Evolutionary conservation across 495 filamentous ascomycete species (phyloP).

Genomic region (Xylaria flabelliformis): DNA sequence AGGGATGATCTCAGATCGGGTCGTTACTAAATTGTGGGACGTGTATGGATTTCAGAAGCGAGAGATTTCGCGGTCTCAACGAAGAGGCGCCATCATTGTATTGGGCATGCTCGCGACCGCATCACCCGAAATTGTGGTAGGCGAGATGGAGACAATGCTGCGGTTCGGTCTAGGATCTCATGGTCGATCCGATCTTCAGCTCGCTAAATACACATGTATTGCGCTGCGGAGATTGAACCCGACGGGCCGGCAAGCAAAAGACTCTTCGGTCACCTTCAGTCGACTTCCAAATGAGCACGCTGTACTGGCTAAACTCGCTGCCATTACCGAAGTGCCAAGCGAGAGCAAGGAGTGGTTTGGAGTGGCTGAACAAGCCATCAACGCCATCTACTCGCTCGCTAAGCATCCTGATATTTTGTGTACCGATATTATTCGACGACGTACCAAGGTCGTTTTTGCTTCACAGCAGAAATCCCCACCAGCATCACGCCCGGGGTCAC

Average conservation of each 20-base stretch:
- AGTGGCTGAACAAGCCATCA: conserved; percentile 95
- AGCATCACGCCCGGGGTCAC: conserved; percentile 49
- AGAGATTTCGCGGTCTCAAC: conserved; percentile 91
- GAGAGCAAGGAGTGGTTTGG: conserved; percentile 97
- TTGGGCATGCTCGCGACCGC: conserved; percentile 96
- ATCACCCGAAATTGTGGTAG: conserved; percentile 88
- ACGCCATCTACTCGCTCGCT: conserved; percentile 92
- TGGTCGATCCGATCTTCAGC: conserved; percentile 79
- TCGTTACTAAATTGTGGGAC: conserved; percentile 94
- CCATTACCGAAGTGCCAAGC: conserved; percentile 79
- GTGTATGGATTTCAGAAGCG: conserved; percentile 93
- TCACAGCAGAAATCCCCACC: conserved; percentile 37
- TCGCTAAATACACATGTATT: conserved; percentile 94
- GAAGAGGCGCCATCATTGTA: conserved; percentile 92
- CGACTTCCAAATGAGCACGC: conserved; percentile 93
- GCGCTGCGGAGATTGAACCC: conserved; percentile 89
- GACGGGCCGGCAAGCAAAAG: conserved; percentile 78
- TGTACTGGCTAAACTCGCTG: conserved; percentile 77
- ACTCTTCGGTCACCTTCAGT: conserved; percentile 67
- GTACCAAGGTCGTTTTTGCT: conserved; percentile 82
- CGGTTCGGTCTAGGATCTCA: conserved; percentile 84
- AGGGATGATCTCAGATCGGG: conserved; percentile 81
- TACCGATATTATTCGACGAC: conserved; percentile 86
- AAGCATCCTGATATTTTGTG: conserved; percentile 95
- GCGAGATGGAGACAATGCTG: conserved; percentile 92